Percentiles rank a stretch among this genome's conserved stretches.
Evolutionary conservation across 2,329 filamentous ascomycete species (phyloP).

Genomic region (Myriosclerotinia scirpicola): DNA sequence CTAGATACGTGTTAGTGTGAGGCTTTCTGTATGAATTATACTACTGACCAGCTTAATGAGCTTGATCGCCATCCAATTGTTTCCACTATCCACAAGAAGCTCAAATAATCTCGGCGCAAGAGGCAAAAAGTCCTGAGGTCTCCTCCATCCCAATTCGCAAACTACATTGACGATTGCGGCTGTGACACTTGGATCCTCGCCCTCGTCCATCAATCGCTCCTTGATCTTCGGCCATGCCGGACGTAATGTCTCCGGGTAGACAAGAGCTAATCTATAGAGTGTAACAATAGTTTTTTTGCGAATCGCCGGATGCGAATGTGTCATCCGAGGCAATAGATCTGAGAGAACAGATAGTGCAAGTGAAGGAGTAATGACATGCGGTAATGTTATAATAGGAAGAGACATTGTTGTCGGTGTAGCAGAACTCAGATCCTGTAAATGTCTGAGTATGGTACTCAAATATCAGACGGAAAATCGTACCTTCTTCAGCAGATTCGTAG

Average conservation of each 20-base stretch:
- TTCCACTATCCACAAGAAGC: slow-evolving; percentile 83
- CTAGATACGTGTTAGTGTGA: slow-evolving; percentile 61
- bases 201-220: slow-evolving; percentile 84
- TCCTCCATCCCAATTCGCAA: slow-evolving; percentile 90
- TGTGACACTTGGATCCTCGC: slow-evolving; percentile 89
- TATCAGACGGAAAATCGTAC: slow-evolving; percentile 43
- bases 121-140: slow-evolving; percentile 90
- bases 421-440: slow-evolving; percentile 66
- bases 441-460: slow-evolving; percentile 24
- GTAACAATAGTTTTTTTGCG: slow-evolving; percentile 97
- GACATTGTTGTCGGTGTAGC: slow-evolving; percentile 74
- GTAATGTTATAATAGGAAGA: slow-evolving; percentile 84
- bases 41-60: slow-evolving; percentile 84
- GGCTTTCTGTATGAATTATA: slow-evolving; percentile 50
- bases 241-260: slow-evolving; percentile 92
- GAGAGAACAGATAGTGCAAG: slow-evolving; percentile 86
- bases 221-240: slow-evolving; percentile 98
- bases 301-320: slow-evolving; percentile 80
- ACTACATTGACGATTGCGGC: slow-evolving; percentile 96
- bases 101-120: slow-evolving; percentile 91
- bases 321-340: slow-evolving; percentile 82
- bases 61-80: slow-evolving; percentile 99
- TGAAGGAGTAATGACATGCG: slow-evolving; percentile 89
- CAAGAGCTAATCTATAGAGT: slow-evolving; percentile 85
- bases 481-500: slow-evolving; percentile 96